Percentiles rank a stretch among this genome's conserved stretches.
These are phyloP conservation scores for Erythrobasidium hasegawianum DNA, from an alignment of 1,284 basidiomycete species.

Conservation along the genomic window DNA sequence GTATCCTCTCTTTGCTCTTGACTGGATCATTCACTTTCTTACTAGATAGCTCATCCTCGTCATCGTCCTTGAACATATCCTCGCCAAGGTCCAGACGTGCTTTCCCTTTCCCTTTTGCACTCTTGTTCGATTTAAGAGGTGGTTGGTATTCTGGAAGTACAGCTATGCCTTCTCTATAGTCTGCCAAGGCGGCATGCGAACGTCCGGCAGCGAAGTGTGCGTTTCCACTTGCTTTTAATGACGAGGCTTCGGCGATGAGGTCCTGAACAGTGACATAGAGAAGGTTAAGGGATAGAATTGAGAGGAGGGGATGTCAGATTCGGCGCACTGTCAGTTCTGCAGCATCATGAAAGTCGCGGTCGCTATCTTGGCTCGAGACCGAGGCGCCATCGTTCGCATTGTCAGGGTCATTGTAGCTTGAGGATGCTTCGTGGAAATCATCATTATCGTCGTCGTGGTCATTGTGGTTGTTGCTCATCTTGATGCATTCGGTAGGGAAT, in stretches of 20 bases:
- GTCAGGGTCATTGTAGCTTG: conserved; percentile 3
- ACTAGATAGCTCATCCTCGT: background rate
- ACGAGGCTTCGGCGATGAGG: conserved; percentile 27
- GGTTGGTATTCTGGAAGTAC: conserved; percentile 17
- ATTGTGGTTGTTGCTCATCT: background rate
- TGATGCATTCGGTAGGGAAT: background rate
- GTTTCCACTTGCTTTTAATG: conserved; percentile 29
- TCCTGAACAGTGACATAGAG: conserved; percentile 11
- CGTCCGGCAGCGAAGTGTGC: conserved; percentile 22
- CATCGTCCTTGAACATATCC: background rate
- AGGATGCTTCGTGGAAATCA: conserved; percentile 18
- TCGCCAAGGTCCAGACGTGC: conserved; percentile 7
- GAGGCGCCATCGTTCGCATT: conserved; percentile 2
- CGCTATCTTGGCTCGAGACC: background rate
- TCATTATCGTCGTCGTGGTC: conserved; percentile 12
- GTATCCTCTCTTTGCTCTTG: background rate
- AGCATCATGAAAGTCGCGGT: conserved; percentile 22
- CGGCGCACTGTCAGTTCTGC: conserved; percentile 30
- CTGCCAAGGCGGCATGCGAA: conserved; percentile 15
- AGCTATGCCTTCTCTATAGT: conserved; percentile 27
- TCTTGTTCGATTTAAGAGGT: background rate
- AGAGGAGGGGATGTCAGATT: background rate
- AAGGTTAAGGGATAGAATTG: background rate
- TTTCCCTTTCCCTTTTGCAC: conserved; percentile 11
- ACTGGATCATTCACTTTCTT: background rate